Percentiles rank a stretch among this genome's conserved stretches.
Evolutionary conservation across 768 basidiomycete species (phyloP).

Genomic region (Xerocomellus intermedius): DNA sequence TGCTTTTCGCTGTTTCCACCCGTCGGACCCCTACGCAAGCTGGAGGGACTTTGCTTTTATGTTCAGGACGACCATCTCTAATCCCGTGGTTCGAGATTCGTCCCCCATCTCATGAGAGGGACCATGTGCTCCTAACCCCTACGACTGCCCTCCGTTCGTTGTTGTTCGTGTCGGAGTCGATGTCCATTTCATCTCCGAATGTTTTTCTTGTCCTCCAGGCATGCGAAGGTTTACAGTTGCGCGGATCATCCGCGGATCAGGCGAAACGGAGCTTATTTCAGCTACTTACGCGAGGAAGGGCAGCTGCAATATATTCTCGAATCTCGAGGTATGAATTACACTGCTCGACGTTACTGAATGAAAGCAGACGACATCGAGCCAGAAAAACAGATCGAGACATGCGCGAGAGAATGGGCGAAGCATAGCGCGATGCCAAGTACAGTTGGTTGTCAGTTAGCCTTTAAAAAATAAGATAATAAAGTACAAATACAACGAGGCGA

Average conservation of each 20-base stretch:
- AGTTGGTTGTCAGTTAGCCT: constrained; percentile 23
- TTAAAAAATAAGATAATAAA: constrained; percentile 35
- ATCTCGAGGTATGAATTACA: constrained; percentile 11
- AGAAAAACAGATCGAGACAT: constrained; percentile 6
- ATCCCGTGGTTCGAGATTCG: neutral
- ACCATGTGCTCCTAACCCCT: too few species aligned
- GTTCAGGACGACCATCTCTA: neutral
- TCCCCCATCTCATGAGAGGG: neutral
- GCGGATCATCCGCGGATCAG: constrained; percentile 28
- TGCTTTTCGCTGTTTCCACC: neutral
- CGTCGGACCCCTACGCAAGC: neutral
- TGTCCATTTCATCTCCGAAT: constrained; percentile 28
- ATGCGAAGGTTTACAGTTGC: constrained; percentile 22
- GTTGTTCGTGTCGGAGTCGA: constrained; percentile 22
- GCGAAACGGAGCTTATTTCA: constrained; percentile 10
- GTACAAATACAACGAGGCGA: constrained; percentile 25
- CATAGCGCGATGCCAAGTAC: constrained; percentile 13
- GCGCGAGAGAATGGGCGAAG: constrained; percentile 4
- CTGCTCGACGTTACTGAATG: constrained; percentile 5
- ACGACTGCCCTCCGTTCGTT: neutral
- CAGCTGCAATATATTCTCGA: neutral
- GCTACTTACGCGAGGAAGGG: constrained; percentile 10
- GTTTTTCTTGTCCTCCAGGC: constrained; percentile 5
- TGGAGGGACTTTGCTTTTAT: too few species aligned
- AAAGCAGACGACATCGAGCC: constrained; percentile 5